Evolutionary conservation across 2,329 filamentous ascomycete species (phyloP).

Genomic region (Mycosphaerella arachidis): DNA sequence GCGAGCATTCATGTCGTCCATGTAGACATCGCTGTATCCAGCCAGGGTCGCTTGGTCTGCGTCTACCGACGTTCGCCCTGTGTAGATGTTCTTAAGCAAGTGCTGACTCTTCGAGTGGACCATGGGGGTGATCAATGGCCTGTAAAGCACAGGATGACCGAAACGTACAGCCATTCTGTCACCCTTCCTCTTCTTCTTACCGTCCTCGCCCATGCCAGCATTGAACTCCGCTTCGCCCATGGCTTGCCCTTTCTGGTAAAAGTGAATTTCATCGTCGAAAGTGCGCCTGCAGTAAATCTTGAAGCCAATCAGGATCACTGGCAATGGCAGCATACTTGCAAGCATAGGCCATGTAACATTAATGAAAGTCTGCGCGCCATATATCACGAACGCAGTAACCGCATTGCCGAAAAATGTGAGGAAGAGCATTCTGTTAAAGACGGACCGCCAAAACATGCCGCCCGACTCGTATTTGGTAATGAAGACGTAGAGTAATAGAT

Average conservation of each 20-base stretch:
- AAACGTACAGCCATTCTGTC: conserved; percentile 74
- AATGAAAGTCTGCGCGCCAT: conserved; percentile 43
- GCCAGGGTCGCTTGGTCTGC: conserved; percentile 57
- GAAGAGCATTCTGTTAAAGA: conserved; percentile 92
- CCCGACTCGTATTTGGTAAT: conserved; percentile 96
- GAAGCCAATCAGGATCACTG: conserved; percentile 74
- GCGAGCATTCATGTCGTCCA: conserved; percentile 69
- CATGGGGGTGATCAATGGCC: conserved; percentile 88
- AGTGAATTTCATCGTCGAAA: conserved; percentile 78
- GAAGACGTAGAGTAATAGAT: conserved; percentile 85
- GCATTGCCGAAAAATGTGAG: conserved; percentile 72
- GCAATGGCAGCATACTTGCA: conserved; percentile 63
- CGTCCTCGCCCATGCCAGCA: conserved; percentile 30
- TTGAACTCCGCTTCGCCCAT: conserved; percentile 37
- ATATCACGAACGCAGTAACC: conserved; percentile 68
- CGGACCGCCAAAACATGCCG: conserved; percentile 82
- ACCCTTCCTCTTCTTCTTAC: conserved; percentile 42
- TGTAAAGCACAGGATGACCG: conserved; percentile 86
- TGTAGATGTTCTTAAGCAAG: conserved; percentile 78
- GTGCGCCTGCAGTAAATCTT: conserved; percentile 74
- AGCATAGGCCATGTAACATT: conserved; percentile 55
- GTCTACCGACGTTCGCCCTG: conserved; percentile 64
- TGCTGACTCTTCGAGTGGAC: conserved; percentile 88
- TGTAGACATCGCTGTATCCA: conserved; percentile 77
- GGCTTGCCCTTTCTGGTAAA: conserved; percentile 65